Evolutionary conservation across 1,284 basidiomycete genomes (phyloP).

Genomic region (Xanthoconium separans): DNA sequence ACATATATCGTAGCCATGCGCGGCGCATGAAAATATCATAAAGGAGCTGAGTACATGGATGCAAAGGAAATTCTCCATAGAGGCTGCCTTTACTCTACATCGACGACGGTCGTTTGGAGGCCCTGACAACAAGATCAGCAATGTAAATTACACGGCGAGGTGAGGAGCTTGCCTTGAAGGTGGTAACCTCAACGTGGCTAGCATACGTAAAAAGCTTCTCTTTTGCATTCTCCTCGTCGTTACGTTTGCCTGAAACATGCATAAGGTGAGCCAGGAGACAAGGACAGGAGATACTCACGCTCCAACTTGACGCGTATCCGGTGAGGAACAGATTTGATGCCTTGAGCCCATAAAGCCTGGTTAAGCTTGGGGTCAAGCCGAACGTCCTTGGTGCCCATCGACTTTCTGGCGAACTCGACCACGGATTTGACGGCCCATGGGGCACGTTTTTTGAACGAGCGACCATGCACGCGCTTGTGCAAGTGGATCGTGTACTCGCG

Average conservation of each 20-base stretch:
- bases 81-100: slow-evolving; percentile 55
- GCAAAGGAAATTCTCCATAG: slow-evolving; percentile 5
- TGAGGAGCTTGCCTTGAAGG: slow-evolving; percentile 76
- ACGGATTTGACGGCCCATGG: slow-evolving; percentile 94
- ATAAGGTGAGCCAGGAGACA: neutral
- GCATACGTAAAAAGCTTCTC: slow-evolving; percentile 97
- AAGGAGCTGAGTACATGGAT: slow-evolving; percentile 14
- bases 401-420: slow-evolving; percentile 84
- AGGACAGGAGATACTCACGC: slow-evolving; percentile 57
- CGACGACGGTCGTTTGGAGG: slow-evolving; percentile 79
- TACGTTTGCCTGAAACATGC: slow-evolving; percentile 22
- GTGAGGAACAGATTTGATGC: slow-evolving; percentile 89
- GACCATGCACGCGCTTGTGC: slow-evolving; percentile 89
- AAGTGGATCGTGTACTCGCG: slow-evolving; percentile 96
- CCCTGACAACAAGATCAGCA: slow-evolving; percentile 48
- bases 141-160: neutral
- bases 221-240: slow-evolving; percentile 93
- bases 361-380: slow-evolving; percentile 92
- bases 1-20: slow-evolving; percentile 13
- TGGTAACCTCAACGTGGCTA: slow-evolving; percentile 72
- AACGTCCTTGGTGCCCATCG: slow-evolving; percentile 93
- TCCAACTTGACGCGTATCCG: slow-evolving; percentile 90
- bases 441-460: slow-evolving; percentile 92
- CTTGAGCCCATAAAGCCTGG: slow-evolving; percentile 88
- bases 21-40: slow-evolving; percentile 13